Percentiles rank a stretch among this genome's conserved stretches.
Evolutionary conservation across 1,284 basidiomycete species (phyloP).

Genomic region (Cutaneotrichosporon spelunceum): DNA sequence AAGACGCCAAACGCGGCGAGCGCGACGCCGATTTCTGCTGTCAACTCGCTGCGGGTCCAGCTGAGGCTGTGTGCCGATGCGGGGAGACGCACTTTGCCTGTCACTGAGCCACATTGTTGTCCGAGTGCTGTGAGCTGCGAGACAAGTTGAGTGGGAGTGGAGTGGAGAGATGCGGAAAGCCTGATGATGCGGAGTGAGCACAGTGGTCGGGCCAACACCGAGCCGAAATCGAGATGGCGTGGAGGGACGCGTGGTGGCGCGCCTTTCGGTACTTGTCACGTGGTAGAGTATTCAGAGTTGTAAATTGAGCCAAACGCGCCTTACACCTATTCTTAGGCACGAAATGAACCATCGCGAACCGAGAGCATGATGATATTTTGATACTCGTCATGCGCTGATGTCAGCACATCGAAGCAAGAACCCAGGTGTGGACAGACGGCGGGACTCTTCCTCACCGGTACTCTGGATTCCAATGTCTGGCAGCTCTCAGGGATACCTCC

Average conservation of each 20-base stretch:
- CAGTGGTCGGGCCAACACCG: not conserved
- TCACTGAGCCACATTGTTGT: conserved; percentile 65
- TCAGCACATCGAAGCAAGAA: too few relatives aligned
- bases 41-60: not conserved
- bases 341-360: too few relatives aligned
- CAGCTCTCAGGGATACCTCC: too few relatives aligned
- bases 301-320: too few relatives aligned
- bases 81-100: conserved; percentile 58
- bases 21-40: conserved; percentile 86
- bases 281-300: too few relatives aligned
- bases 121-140: not conserved
- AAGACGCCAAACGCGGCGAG: conserved; percentile 94
- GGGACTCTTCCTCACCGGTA: too few relatives aligned
- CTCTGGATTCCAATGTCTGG: too few relatives aligned
- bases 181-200: not conserved
- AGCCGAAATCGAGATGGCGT: not conserved
- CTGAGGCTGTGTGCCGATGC: not conserved
- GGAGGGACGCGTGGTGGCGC: conserved; percentile 1
- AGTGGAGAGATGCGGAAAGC: not conserved
- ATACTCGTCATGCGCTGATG: too few relatives aligned
- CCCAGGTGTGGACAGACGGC: too few relatives aligned
- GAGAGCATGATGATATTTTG: too few relatives aligned
- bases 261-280: not conserved
- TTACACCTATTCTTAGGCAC: too few relatives aligned
- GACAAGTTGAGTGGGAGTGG: too few relatives aligned